Conservation (phyloP, 1,139 yeast genomes). For the Diutina ranongensis region DNA sequence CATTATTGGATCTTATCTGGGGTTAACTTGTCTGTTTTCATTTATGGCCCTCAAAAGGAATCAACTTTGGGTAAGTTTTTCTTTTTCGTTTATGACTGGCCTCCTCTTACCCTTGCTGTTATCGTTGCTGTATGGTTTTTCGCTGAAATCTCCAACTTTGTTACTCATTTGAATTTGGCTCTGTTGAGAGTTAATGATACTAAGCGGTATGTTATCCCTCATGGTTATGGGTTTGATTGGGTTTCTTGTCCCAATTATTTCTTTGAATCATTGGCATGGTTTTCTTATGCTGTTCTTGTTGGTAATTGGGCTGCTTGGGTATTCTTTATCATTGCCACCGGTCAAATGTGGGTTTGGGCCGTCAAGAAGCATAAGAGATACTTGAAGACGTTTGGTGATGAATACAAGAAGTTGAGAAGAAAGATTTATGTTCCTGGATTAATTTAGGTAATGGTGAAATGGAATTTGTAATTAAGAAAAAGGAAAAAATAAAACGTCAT, state of each 20-base stretch:
- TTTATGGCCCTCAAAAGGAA: constrained; percentile 25
- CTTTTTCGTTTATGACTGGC: constrained; percentile 18
- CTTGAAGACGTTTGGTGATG: constrained; percentile 59
- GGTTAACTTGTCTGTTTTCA: constrained; percentile 51
- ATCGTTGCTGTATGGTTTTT: constrained; percentile 43
- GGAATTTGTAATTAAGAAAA: not conserved
- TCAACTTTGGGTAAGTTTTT: constrained; percentile 8
- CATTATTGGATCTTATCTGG: constrained; percentile 94
- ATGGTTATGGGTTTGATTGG: constrained; percentile 32
- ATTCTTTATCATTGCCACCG: constrained; percentile 59
- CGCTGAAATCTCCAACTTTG: constrained; percentile 63
- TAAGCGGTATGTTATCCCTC: constrained; percentile 31
- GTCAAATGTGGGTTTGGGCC: constrained; percentile 78
- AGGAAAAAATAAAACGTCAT: not conserved
- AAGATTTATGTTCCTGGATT: constrained; percentile 47
- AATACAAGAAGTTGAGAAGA: constrained; percentile 59
- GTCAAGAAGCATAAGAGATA: constrained; percentile 59
- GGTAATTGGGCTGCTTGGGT: constrained; percentile 70
- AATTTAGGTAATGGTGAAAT: not conserved
- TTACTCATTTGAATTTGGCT: constrained; percentile 53
- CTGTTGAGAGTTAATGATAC: constrained; percentile 39
- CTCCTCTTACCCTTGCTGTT: constrained; percentile 15
- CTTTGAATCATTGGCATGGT: constrained; percentile 74
- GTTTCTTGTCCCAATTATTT: constrained; percentile 78
- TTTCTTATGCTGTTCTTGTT: constrained; percentile 52